Evolutionary conservation across 2,329 filamentous ascomycete genomes (phyloP).

Genomic region (Aphanoascus verrucosus): DNA sequence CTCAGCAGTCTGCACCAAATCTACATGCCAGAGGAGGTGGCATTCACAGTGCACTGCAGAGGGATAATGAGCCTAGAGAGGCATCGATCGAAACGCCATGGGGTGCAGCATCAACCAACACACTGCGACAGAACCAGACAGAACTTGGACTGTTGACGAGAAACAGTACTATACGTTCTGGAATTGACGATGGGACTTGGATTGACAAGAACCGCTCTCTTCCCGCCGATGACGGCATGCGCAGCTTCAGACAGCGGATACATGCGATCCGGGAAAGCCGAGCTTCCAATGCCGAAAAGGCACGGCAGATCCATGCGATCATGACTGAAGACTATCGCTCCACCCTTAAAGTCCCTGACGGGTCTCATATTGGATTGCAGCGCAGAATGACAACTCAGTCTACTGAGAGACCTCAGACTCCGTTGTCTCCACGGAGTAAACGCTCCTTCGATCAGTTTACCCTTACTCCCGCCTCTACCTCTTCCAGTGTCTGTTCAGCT

Average conservation of each 20-base stretch:
- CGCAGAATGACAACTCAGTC: conserved; percentile 21
- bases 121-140: not conserved
- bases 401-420: conserved; percentile 23
- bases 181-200: not conserved
- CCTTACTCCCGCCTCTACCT: conserved; percentile 21
- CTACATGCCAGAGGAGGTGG: not conserved
- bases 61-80: conserved; percentile 17
- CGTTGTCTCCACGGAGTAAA: conserved; percentile 25
- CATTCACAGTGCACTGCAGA: not conserved
- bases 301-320: conserved; percentile 57
- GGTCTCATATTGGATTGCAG: conserved; percentile 5
- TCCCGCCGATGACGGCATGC: conserved; percentile 73
- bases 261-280: conserved; percentile 55
- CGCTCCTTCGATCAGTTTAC: conserved; percentile 23
- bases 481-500: conserved; percentile 20
- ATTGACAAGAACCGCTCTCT: conserved; percentile 28
- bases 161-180: not conserved
- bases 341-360: conserved; percentile 24
- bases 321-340: conserved; percentile 58
- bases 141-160: not conserved
- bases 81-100: conserved; percentile 14
- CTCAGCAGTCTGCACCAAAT: not conserved
- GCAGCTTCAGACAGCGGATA: conserved; percentile 54
- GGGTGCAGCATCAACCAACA: not conserved
- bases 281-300: conserved; percentile 53